Evolutionary conservation across 768 basidiomycete species (phyloP).

Genomic region (Phylloporus scabripes): DNA sequence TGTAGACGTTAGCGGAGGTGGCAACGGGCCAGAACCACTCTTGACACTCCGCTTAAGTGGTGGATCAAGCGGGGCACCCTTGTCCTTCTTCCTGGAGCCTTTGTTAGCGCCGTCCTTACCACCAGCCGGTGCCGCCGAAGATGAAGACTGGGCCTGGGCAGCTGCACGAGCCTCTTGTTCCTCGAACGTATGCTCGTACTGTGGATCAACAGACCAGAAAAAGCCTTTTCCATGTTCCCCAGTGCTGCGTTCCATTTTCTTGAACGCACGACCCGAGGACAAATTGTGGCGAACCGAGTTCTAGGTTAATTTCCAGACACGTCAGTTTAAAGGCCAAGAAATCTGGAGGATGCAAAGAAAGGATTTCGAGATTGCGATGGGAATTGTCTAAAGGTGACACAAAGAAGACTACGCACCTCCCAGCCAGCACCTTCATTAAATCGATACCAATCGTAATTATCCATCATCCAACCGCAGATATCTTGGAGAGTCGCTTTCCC

Average conservation of each 20-base stretch:
- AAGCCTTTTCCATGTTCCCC: conserved; percentile 89
- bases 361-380: not conserved
- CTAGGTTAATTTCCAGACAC: conserved; percentile 35
- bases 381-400: not conserved
- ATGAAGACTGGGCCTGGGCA: conserved; percentile 31
- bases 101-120: conserved; percentile 35
- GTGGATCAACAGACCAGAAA: conserved; percentile 87
- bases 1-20: conserved; percentile 64
- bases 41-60: conserved; percentile 67
- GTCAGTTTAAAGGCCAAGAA: conserved; percentile 9
- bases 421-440: conserved; percentile 79
- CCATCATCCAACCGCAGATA: conserved; percentile 88
- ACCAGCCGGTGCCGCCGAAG: conserved; percentile 13
- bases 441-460: conserved; percentile 85
- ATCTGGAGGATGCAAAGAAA: conserved; percentile 3
- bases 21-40: conserved; percentile 51
- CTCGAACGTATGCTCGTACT: conserved; percentile 59
- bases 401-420: conserved; percentile 58
- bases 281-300: conserved; percentile 93
- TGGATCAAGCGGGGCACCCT: conserved; percentile 48
- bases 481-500: conserved; percentile 89
- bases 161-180: conserved; percentile 57
- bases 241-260: conserved; percentile 80
- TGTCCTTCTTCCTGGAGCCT: conserved; percentile 53
- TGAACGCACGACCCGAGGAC: conserved; percentile 88